Evolutionary conservation across 1,139 yeast genomes (phyloP).

Genomic region (Eremothecium cymbalariae): DNA sequence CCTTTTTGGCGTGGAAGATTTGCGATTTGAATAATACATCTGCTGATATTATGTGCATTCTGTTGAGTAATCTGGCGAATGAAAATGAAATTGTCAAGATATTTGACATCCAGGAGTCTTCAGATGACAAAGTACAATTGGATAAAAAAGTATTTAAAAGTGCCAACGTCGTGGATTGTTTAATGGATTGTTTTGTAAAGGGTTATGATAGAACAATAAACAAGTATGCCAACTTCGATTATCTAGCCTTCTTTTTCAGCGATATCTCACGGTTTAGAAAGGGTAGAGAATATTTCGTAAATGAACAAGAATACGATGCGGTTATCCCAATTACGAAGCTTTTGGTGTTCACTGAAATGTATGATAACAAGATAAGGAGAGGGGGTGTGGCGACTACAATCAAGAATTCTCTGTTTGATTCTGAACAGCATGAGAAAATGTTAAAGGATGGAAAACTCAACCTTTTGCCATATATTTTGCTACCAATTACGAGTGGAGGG

Average conservation of each 20-base stretch:
- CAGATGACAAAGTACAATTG: conserved; percentile 16
- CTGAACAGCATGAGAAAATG: conserved; percentile 54
- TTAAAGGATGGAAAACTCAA: conserved; percentile 59
- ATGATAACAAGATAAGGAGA: conserved; percentile 70
- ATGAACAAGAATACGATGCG: conserved; percentile 63
- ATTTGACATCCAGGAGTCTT: conserved; percentile 38
- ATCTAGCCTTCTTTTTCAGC: conserved; percentile 80
- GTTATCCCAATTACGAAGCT: conserved; percentile 75
- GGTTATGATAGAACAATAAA: conserved; percentile 69
- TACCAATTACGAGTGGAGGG: conserved; percentile 82
- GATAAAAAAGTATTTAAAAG: conserved; percentile 46
- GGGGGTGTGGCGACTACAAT: conserved; percentile 92
- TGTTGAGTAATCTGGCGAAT: conserved; percentile 79
- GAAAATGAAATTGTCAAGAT: conserved; percentile 54
- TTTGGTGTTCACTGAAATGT: conserved; percentile 74
- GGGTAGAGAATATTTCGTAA: conserved; percentile 72
- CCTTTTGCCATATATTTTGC: conserved; percentile 67
- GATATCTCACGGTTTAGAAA: conserved; percentile 68
- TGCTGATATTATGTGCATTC: conserved; percentile 77
- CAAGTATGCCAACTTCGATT: conserved; percentile 68
- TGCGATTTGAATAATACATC: conserved; percentile 50
- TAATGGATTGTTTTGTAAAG: conserved; percentile 85
- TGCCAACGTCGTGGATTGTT: conserved; percentile 59
- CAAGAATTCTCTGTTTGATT: conserved; percentile 80
- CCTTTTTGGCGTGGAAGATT: conserved; percentile 47